These are phyloP conservation scores for Diaporthe velutina DNA, from an alignment of 2,329 filamentous ascomycete species.

Conservation along the genomic window DNA sequence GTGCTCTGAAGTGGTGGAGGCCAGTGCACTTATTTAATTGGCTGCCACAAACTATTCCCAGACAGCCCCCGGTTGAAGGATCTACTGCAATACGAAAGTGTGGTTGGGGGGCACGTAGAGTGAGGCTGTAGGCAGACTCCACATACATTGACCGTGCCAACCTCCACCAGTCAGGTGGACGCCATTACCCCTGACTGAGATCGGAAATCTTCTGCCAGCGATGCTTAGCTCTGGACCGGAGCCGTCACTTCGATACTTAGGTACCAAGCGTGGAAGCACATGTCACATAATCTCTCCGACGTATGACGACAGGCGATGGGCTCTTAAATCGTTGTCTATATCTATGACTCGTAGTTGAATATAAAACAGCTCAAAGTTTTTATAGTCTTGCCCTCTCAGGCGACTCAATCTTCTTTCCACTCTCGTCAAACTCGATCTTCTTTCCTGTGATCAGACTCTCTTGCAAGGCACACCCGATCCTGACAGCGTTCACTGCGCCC, in stretches of 20 bases:
- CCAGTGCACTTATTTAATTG: not conserved
- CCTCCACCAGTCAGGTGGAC: not conserved
- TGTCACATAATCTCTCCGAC: not conserved
- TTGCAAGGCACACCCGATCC: slow-evolving; percentile 34
- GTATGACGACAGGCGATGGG: not conserved
- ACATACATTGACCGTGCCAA: not conserved
- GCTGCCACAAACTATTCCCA: not conserved
- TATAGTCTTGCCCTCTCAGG: slow-evolving; percentile 12
- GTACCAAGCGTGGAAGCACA: not conserved
- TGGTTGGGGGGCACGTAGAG: not conserved
- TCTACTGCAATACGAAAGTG: not conserved
- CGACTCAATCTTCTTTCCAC: slow-evolving; percentile 19
- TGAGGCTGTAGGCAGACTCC: not conserved
- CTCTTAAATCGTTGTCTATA: not conserved
- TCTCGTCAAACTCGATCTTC: slow-evolving; percentile 38
- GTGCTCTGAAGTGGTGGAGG: not conserved
- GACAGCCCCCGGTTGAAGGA: not conserved
- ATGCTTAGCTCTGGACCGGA: not conserved
- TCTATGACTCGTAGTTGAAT: not conserved
- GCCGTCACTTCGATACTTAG: not conserved
- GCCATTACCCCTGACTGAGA: not conserved
- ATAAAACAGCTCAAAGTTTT: not conserved
- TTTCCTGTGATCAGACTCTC: slow-evolving; percentile 33
- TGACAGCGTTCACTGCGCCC: slow-evolving; percentile 31
- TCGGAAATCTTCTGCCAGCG: not conserved